Conservation (phyloP, 1,284 basidiomycete genomes). For the Wallemia ichthyophaga region DNA sequence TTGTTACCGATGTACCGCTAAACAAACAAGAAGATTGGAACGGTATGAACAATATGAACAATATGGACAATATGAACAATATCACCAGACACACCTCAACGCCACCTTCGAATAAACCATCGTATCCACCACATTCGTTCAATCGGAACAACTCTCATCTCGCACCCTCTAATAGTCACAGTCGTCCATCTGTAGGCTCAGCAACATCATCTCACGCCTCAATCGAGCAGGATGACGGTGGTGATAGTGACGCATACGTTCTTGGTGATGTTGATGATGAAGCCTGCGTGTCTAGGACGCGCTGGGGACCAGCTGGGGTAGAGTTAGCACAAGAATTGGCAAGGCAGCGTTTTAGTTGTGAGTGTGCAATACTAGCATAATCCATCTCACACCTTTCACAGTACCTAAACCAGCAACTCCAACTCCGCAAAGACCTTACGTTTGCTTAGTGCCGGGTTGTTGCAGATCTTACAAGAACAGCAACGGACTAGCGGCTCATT, state of each 20-base stretch:
- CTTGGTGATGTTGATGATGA: neutral
- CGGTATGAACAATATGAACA: no score
- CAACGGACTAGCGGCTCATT: neutral
- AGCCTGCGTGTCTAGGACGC: neutral
- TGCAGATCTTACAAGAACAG: neutral
- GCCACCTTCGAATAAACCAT: no score
- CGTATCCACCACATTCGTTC: no score
- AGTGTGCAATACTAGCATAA: no score
- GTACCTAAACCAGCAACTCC: neutral
- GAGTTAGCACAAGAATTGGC: neutral
- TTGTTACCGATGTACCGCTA: no score
- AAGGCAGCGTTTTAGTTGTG: neutral
- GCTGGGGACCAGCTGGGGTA: neutral
- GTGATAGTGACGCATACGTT: neutral
- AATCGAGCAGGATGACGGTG: neutral
- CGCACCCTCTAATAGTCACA: neutral
- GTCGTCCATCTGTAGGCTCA: neutral
- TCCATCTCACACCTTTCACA: no score
- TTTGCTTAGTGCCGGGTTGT: neutral
- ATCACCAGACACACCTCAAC: no score
- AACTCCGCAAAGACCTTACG: neutral
- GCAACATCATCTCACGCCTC: neutral
- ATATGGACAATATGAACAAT: no score
- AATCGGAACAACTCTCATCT: neutral
- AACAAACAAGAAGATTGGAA: no score